Conservation (phyloP, 31 red algal species). For the Odonthalia washingtoniensis region DNA sequence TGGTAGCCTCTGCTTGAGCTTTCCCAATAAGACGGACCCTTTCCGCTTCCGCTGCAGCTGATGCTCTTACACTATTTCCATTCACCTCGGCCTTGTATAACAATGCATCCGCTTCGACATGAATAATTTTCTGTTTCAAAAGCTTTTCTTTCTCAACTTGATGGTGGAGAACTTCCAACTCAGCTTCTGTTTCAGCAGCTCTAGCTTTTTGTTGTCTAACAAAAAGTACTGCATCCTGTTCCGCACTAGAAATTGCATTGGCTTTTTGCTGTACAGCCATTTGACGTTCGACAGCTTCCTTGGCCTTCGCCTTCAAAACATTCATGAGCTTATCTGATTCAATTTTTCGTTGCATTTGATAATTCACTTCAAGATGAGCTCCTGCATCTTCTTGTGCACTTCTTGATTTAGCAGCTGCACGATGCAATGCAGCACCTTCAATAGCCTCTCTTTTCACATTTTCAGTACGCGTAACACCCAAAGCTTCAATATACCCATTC, state of each 20-base stretch:
- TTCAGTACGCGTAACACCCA: constrained; percentile 72
- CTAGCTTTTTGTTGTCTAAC: constrained; percentile 48
- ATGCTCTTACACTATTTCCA: constrained; percentile 47
- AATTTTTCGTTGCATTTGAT: constrained; percentile 38
- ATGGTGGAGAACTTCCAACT: constrained; percentile 58
- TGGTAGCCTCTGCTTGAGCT: constrained; percentile 66
- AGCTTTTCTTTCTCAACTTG: constrained; percentile 56
- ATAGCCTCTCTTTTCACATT: constrained; percentile 60
- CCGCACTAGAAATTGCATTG: constrained; percentile 44
- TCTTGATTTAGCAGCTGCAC: constrained; percentile 5
- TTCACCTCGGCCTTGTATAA: constrained; percentile 58
- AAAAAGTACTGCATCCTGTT: constrained; percentile 53
- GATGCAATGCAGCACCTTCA: constrained; percentile 58
- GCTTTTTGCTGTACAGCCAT: constrained; percentile 48
- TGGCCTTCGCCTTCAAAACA: constrained; percentile 30
- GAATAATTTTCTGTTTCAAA: constrained; percentile 45
- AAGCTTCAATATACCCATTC: constrained; percentile 57
- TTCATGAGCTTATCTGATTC: constrained; percentile 38
- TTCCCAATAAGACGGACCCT: constrained; percentile 45
- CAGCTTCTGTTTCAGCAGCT: constrained; percentile 60
- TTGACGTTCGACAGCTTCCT: constrained; percentile 44
- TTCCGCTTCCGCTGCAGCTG: constrained; percentile 63
- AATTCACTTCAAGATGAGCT: constrained; percentile 55
- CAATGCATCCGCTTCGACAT: constrained; percentile 71
- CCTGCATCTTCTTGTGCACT: constrained; percentile 27